A percentile compares a stretch with the other conserved stretches of the same genome.
Conservation (phyloP, 257 asterid species). For the Gynochthodes officinalis region DNA sequence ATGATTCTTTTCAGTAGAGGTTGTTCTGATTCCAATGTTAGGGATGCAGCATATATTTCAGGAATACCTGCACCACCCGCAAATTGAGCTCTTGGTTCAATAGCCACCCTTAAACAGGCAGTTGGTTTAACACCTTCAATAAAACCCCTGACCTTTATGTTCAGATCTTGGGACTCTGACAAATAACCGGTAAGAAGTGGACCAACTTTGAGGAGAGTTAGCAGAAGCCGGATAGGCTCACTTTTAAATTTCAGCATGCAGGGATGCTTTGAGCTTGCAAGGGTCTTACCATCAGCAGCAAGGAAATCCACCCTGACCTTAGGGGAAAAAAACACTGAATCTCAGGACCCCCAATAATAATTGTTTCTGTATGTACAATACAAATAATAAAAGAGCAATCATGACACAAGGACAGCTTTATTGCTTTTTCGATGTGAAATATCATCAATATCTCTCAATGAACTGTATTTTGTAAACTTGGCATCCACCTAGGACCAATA, state of each 20-base stretch:
- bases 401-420: background rate
- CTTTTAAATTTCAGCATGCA: slow-evolving; percentile 76
- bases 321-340: background rate
- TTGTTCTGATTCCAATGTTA: slow-evolving; percentile 64
- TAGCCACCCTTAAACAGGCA: slow-evolving; percentile 55
- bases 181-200: slow-evolving; percentile 70
- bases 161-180: slow-evolving; percentile 69
- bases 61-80: slow-evolving; percentile 72
- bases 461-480: background rate
- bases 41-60: slow-evolving; percentile 65
- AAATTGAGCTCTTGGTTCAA: slow-evolving; percentile 80
- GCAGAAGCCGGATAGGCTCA: slow-evolving; percentile 56
- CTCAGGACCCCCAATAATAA: background rate
- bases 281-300: slow-evolving; percentile 46
- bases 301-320: slow-evolving; percentile 83
- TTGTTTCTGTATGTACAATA: background rate
- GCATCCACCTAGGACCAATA: background rate
- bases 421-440: background rate
- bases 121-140: slow-evolving; percentile 63
- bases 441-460: background rate
- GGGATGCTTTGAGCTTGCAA: slow-evolving; percentile 60
- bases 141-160: slow-evolving; percentile 49
- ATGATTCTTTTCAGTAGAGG: slow-evolving; percentile 52
- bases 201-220: slow-evolving; percentile 60
- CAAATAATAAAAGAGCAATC: background rate